Percentiles rank a stretch among this genome's conserved stretches.
Conservation (phyloP, 805 yeast species). For the Kregervanrija fluxuum region DNA sequence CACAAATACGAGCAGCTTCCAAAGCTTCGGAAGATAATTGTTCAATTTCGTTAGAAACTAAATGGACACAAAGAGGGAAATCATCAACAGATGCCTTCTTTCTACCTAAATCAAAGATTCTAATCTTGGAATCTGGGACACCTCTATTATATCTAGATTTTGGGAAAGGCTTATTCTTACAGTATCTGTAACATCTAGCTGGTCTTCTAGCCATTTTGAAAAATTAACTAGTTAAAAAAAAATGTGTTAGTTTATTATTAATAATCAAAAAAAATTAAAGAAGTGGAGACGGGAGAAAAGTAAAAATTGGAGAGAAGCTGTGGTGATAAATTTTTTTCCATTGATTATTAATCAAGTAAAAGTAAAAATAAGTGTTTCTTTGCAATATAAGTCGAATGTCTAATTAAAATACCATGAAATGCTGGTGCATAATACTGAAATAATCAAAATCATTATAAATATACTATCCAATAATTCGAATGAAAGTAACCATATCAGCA, state of each 20-base stretch:
- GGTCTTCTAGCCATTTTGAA: slow-evolving; percentile 99
- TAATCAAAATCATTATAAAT: too few species aligned
- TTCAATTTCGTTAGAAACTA: slow-evolving; percentile 98
- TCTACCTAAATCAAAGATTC: slow-evolving; percentile 99
- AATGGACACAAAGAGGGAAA: slow-evolving; percentile 98
- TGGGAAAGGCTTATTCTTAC: slow-evolving; percentile 99
- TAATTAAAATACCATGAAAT: too few species aligned
- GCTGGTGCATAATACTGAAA: too few species aligned
- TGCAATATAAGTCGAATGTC: too few species aligned
- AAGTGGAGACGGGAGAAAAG: not conserved
- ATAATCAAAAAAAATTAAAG: not conserved
- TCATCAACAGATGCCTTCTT: slow-evolving; percentile 99
- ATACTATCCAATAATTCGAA: too few species aligned
- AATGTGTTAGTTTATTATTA: slow-evolving; percentile 7
- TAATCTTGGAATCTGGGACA: slow-evolving; percentile 99
- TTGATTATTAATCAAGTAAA: too few species aligned
- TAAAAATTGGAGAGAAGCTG: not conserved
- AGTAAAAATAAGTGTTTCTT: too few species aligned
- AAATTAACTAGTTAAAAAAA: slow-evolving; percentile 11
- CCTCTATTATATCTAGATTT: slow-evolving; percentile 99
- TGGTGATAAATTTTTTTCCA: too few species aligned
- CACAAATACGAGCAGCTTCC: slow-evolving; percentile 99
- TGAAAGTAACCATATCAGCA: too few species aligned
- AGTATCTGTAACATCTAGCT: slow-evolving; percentile 99
- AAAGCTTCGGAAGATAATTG: slow-evolving; percentile 99